Evolutionary conservation across 345 rosid species (phyloP), one percentile per base, ranked within the genome.

Genomic region (Corchorus capsularis): DNA sequence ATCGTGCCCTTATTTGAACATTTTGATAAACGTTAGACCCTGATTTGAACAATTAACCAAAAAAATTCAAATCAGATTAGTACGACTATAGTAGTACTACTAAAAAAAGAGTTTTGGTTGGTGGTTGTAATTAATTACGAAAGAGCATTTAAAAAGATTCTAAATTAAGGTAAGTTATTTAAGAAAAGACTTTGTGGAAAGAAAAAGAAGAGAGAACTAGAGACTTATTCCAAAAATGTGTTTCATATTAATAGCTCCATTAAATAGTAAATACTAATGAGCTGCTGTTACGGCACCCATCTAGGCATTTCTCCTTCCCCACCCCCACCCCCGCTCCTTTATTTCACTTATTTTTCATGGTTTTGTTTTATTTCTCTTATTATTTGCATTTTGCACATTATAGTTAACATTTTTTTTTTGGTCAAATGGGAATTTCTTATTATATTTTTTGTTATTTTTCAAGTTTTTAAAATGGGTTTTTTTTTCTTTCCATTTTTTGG

Each of bases 241-340:
- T 63, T 72, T 54, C 55, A 72, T 63, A 70, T 20, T 46, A 4
- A 39, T 74, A 63, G 19, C 54, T 49, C 47, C 13, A 81, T 41
- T 67, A 73, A 68, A 66, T 45, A 56, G 66, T 7, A 32, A 34
- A 66, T 45, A 56, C 72, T 7, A 32, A 34, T 7, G 41, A 77
- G 47, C 77, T 60, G 66, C 72, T 72, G 78, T 80, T 83, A 80
- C 86, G 83, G 78, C 86, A 72, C 79, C 61, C 75, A 27, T 72
- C n/a, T 39, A 41, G 63, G 53, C 63, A 37, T 77, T 80, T 80
- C 79, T 52, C 32, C 27, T 6, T 22, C 32, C 54, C 41, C 46
- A 16, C 39, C 16, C 15, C 59, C 34, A 9, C 7, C 52, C 53
- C 19, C 19, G 50, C 22, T 45, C 47, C 37, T 19, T 75, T 13